Evolutionary conservation across 2,329 filamentous ascomycete genomes (phyloP), one percentile per base, ranked within the genome.

Genomic region (Aspergillus floridensis): DNA sequence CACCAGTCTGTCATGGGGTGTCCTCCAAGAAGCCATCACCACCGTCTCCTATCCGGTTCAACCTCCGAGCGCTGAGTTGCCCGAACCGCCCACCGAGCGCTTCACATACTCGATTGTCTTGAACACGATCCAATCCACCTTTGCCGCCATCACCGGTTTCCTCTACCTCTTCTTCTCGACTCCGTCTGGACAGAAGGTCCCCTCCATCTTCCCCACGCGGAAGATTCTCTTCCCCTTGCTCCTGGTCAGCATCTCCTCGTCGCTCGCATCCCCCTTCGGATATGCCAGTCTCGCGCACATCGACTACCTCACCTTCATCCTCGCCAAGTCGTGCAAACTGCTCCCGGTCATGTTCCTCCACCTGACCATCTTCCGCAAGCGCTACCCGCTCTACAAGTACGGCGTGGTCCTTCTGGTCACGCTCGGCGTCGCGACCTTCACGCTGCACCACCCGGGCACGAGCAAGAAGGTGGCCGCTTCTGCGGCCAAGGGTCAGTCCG

Each of bases 281-380:
- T 98, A 98, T 78, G 93, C 95, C 53, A 90, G 88, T 60, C 87
- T 98, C 53, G 88, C 89, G 41, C 92, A 98, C 76, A 92, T 98
- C 77, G 95, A 98, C 84, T 98, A 98, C 79, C 91, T 98, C 71
- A 97, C 95, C 31, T 98, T 96, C 79, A 91, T 97, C 67, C 89
- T 99, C 47, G 93, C 95, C 68, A 98, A 99, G 79, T 93, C 89
- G 69, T 99, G 95, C 88, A 99, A 99, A 81, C 85, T 99, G 21
- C 87, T 99, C n/a, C 95, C 95, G 2, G 95, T 99, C 71, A 98
- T 99, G 95, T 88, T 95, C 70, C 84, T 99, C 46, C 93, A 99
- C 80, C 86, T 98, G 71, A 93, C 92, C 49, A 78, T 99, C 50
- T 99, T 97, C 81, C 88, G 89, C 61, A 90, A 89, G 71, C 84